Evolutionary conservation across 2,329 filamentous ascomycete genomes (phyloP), one percentile per base, ranked within the genome.

Genomic region (Penicillium janthinellum): DNA sequence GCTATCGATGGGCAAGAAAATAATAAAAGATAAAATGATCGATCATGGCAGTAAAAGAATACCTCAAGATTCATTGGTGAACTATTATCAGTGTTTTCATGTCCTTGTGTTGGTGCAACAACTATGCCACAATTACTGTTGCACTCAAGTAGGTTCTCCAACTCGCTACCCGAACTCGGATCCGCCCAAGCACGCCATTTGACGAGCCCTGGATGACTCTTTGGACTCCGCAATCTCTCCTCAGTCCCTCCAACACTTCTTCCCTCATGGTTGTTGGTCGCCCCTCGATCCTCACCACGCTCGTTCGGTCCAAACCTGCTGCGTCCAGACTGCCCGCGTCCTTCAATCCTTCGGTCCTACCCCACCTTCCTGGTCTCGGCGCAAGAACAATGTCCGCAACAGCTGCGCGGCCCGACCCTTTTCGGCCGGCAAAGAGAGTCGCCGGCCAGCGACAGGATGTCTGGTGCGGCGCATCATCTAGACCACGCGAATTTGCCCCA

Each of bases 381-480:
- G 61, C 63, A 58, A 73, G 75, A 73, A 60, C 71, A 62, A 79
- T 79, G 77, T 77, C 77, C 53, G 71, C 73, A 53, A 77, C 74
- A 53, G 61, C 73, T 64, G 59, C 71, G 56, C 72, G 72, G 64
- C 63, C 71, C 34, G 77, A 79, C 59, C 77, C 75, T 20, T 83
- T 81, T 64, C 72, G 73, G 28, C 81, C 81, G 39, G 81, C 81
- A 31, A 72, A 71, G 61, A 74, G 81, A 67, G 80, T 83, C 47
- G 80, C 80, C 38, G 79, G 79, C 37, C 80, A 82, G 64, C 77
- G 78, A 59, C 80, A 81, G 67, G 81, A 83, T 81, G 81, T 83
- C 54, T 83, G 78, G 81, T 80, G 60, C 44, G 65, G 57, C 12
- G 31, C 37, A 11, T 31, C 4, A 50, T 39, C n/a, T 34, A 14